Evolutionary conservation across 805 yeast genomes (phyloP).

Genomic region (Suhomyces faveliae): DNA sequence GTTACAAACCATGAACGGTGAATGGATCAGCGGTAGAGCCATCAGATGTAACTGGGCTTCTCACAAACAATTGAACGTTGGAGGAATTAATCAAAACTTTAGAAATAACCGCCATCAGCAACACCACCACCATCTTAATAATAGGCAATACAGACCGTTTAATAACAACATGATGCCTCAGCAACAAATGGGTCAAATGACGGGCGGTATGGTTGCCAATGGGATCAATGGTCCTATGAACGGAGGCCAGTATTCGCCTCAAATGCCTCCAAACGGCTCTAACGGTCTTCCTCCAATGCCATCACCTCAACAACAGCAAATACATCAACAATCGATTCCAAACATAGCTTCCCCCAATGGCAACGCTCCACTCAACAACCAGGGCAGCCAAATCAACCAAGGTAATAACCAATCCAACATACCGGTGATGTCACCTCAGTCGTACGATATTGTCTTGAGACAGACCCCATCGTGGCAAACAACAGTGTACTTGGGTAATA

Average conservation of each 20-base stretch:
- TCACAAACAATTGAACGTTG: slow-evolving; percentile 48
- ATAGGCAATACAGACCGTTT: slow-evolving; percentile 14
- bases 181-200: slow-evolving; percentile 6
- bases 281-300: slow-evolving; percentile 7
- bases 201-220: background rate
- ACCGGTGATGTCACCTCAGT: slow-evolving; percentile 48
- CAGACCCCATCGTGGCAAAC: slow-evolving; percentile 83
- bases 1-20: slow-evolving; percentile 71
- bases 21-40: slow-evolving; percentile 66
- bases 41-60: slow-evolving; percentile 89
- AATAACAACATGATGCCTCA: slow-evolving; percentile 14
- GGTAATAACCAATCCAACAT: slow-evolving; percentile 12
- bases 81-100: slow-evolving; percentile 9
- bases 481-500: slow-evolving; percentile 83
- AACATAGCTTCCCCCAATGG: slow-evolving; percentile 7
- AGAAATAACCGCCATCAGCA: slow-evolving; percentile 6
- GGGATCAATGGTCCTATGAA: background rate
- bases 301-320: slow-evolving; percentile 7
- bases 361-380: background rate
- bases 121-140: slow-evolving; percentile 3
- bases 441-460: slow-evolving; percentile 68
- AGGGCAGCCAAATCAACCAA: background rate
- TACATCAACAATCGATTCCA: slow-evolving; percentile 3
- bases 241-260: slow-evolving; percentile 2
- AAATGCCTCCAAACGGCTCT: background rate